Percentiles rank a stretch among this genome's conserved stretches.
phyloP scores from a whole-genome alignment of 1,284 basidiomycete species.

The Fomitopsis schrenkii region DNA sequence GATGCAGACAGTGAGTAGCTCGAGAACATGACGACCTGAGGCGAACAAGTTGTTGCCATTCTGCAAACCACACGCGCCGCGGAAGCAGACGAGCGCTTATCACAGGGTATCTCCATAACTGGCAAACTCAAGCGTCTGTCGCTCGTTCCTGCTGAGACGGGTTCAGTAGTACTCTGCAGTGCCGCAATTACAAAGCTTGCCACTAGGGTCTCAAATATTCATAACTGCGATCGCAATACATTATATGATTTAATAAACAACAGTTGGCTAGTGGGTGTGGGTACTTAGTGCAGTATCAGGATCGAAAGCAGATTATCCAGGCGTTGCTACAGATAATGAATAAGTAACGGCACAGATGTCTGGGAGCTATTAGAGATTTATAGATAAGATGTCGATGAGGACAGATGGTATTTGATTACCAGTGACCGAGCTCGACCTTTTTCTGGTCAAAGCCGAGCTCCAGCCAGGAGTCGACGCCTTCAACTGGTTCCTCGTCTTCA shows the following conservation, averaged over 20 bases:
- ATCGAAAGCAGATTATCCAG: no score
- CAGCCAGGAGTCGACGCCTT: conserved; percentile 50
- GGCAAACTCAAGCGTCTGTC: no score
- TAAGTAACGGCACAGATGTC: background rate
- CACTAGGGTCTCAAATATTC: no score
- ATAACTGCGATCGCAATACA: no score
- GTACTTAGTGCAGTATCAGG: no score
- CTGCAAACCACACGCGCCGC: background rate
- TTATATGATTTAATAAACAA: no score
- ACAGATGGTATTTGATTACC: conserved; percentile 32
- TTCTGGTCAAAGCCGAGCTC: conserved; percentile 57
- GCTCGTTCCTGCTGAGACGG: no score
- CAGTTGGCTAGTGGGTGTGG: no score
- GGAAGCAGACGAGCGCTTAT: background rate
- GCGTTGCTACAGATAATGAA: background rate
- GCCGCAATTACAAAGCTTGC: no score
- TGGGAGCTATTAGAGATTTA: no score
- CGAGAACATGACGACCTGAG: background rate
- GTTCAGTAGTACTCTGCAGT: no score
- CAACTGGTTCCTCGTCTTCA: conserved; percentile 24
- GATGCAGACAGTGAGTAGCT: background rate
- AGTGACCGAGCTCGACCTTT: conserved; percentile 50
- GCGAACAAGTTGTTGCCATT: background rate
- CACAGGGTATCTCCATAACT: background rate
- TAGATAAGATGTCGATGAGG: no score